Base-by-base conservation (phyloP, 2,329 filamentous ascomycete species). In the Monilinia vaccinii-corymbosi region DNA sequence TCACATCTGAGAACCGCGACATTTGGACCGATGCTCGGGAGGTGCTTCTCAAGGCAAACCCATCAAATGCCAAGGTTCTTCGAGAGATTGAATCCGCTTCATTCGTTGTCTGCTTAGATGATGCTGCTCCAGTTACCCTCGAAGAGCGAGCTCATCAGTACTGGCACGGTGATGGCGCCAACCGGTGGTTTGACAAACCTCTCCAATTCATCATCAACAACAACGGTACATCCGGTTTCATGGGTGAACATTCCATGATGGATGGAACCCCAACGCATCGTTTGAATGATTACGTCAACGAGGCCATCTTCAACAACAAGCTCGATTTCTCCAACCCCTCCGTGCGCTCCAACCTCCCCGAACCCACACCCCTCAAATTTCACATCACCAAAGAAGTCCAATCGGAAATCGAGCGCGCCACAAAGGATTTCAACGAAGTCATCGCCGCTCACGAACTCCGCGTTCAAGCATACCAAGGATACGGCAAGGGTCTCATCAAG, bases 191-290 rank as follows among this genome's bases (percentile, higher is more conserved):
- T 72, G 94, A 99, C 81, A 99, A 99, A 81, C 94, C 94, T 7
- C 79, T 96, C 58, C 93, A 99, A 76, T 97, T 99, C 78, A 96
- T 99, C 73, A 75, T 99, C 77, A 97, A 96, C 75, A 92, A 99
- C 73, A 99, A 99, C 74, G 94, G 94, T 68, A 96, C 94, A 9
- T 89, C 94, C 2, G 94, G 94, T 63, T 99, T 99, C 81, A 93
- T 91, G 81, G 94, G 94, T 71, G 94, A 99, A 77, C 94, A 99
- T 81, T 95, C 89, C 70, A 97, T 99, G 94, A 99, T 99, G 95
- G 94, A 99, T 73, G 94, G 95, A 65, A 99, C 94, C 8, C 92
- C 95, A 1, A 99, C 95, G 2, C 94, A 97, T 76, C 88, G 95
- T 48, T 82, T 99, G 18, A 99, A 97, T 75, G 94, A 99, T 80